Evolutionary conservation across 768 basidiomycete genomes (phyloP), one percentile per base, ranked within the genome.

Genomic region (Psilocybe tampanensis): DNA sequence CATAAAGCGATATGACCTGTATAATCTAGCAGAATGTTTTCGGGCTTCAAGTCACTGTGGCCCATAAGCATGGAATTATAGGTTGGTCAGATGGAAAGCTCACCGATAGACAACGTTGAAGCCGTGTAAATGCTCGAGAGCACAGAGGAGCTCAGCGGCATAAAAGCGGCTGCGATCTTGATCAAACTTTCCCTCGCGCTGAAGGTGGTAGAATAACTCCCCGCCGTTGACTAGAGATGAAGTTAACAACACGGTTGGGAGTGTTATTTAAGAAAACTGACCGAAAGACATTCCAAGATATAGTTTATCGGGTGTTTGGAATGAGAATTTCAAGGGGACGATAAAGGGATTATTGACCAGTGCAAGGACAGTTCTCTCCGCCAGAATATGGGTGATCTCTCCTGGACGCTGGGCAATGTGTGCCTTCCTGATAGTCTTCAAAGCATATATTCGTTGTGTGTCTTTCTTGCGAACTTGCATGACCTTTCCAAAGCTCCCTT

Each of bases 391-490:
- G 2, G 94, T 98, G 65, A 99, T 98, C 76, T 98, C 97, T 39
- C 95, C 95, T 0, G 92, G 92, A 1, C 96, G 85, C 32, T 92
- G 92, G 4, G 96, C 97, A 62, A 98, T 98, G 68, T 97, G 94
- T 3, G 96, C 96, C 73, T 99, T 99, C 52, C 95, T 86, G 66
- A 98, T 98, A 2, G 97, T 98, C 79, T 98, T 98, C 66, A 99
- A 80, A 2, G 96, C 96, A 75, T 99, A 99, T 67, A 99, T 91
- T 56, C 97, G 93, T 63, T 93, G 85, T 1, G 97, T 98, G 74
- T 99, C 95, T 76, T 97, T 95, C 78, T 99, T 99, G 52, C 95
- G 89, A 41, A 99, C 96, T 82, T 99, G 96, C 97, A 98, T 98
- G 34, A 96, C 95, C 74, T 99, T 99, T 15, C 97, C 96, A 66